Evolutionary conservation across 2,329 filamentous ascomycete genomes (phyloP).

Genomic region (Aquanectria penicillioides): DNA sequence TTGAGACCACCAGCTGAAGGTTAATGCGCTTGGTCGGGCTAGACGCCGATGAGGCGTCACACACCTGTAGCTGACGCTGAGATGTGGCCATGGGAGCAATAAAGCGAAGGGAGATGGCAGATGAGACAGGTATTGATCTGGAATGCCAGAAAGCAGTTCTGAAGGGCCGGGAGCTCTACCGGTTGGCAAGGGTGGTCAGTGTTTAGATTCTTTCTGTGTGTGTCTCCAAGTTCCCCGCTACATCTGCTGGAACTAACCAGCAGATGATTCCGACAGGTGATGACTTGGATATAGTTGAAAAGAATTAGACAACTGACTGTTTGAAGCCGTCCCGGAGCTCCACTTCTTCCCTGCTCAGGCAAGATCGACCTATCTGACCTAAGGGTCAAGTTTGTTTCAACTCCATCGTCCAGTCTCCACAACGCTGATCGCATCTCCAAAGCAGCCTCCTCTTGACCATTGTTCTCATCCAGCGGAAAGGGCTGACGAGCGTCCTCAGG

Average conservation of each 20-base stretch:
- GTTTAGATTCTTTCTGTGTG: constrained; percentile 62
- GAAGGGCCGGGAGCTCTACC: constrained; percentile 57
- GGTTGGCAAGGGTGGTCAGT: constrained; percentile 50
- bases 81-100: constrained; percentile 54
- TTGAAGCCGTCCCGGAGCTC: constrained; percentile 58
- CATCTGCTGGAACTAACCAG: constrained; percentile 42
- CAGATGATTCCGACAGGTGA: constrained; percentile 56
- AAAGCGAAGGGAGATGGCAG: constrained; percentile 35
- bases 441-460: constrained; percentile 58
- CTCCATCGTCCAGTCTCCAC: constrained; percentile 24
- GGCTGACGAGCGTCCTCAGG: constrained; percentile 80
- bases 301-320: constrained; percentile 59
- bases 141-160: constrained; percentile 33
- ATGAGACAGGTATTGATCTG: constrained; percentile 31
- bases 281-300: constrained; percentile 34
- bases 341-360: constrained; percentile 46
- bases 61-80: constrained; percentile 53
- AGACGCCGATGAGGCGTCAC: constrained; percentile 57
- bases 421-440: constrained; percentile 46
- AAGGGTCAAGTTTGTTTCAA: constrained; percentile 33
- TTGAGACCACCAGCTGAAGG: constrained; percentile 54
- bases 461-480: constrained; percentile 70
- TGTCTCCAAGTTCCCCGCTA: constrained; percentile 52
- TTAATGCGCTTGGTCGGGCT: constrained; percentile 68
- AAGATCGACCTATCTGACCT: constrained; percentile 34